Base-by-base conservation (phyloP, 257 asterid genomes). In the Plantago ovata region DNA sequence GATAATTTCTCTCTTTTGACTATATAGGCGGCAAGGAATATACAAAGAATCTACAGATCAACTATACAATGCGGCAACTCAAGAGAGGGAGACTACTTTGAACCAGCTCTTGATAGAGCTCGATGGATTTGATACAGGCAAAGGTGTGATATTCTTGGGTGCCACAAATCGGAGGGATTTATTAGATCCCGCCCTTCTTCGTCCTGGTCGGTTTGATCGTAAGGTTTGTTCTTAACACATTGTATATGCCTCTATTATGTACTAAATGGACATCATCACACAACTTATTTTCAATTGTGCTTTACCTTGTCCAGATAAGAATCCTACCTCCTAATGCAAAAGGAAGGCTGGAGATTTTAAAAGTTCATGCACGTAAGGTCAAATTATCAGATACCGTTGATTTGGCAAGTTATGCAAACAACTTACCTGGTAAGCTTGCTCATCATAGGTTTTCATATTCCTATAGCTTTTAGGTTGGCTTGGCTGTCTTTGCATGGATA, bases 131-230 rank as follows among this genome's bases (percentile, higher is more conserved):
- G 99, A 93, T 77, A 89, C 99, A 44, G 96, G 99, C 63, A 89
- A 93, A 86, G 99, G 97, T 41, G 97, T 93, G 53, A 93, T 93
- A 61, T 93, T 93, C 64, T 76, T 93, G 75, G 99, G 95, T 69
- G 99, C 99, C 69, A 93, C 99, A 41, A 93, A 93, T 75, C 75
- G 99, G 63, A 89, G 40, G 86, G 99, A 93, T 81, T 81, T 93
- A 79, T 76, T 93, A 56, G 99, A 93, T 69, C 99, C 99, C 4
- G 99, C 99, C 56, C 97, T 89, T 81, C 96, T 93, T 49, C 97
- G 99, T 75, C 99, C 99, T 64, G 99, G 99, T 72, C 96, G 99
- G 50, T 93, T 93, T 77, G 97, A 89, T 70, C 96, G 99, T 55
- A 93, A 93, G 97, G 99, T 89, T 53, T 59, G 89, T 60, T 66